Percentiles rank a stretch among this genome's conserved stretches.
Conservation (phyloP, 78 protist genomes). For the Emiliania huxleyi region DNA sequence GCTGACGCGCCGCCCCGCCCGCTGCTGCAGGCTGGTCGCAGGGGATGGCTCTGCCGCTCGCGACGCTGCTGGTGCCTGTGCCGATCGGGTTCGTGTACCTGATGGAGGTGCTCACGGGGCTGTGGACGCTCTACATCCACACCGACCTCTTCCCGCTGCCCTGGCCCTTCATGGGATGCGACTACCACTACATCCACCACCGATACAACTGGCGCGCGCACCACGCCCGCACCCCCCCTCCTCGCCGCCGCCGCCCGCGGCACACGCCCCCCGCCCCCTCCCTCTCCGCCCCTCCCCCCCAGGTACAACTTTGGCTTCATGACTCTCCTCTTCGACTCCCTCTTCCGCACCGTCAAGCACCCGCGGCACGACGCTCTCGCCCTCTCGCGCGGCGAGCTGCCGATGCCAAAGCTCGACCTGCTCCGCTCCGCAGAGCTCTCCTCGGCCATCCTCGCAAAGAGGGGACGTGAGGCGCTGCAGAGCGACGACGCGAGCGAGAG, state of each 20-base stretch:
- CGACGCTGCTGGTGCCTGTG: not conserved
- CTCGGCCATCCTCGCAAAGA: too few species aligned
- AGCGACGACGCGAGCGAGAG: too few species aligned
- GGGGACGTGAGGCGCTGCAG: too few species aligned
- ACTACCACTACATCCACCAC: conserved; percentile 24
- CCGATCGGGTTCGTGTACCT: not conserved
- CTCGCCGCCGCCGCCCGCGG: too few species aligned
- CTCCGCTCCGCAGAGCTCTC: not conserved
- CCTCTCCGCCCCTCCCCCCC: too few species aligned
- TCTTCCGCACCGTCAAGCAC: conserved; percentile 1
- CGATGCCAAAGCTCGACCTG: not conserved
- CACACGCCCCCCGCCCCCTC: too few species aligned
- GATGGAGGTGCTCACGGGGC: not conserved
- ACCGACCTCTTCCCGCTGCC: conserved; percentile 9
- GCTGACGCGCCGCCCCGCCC: too few species aligned
- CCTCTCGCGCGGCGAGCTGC: not conserved
- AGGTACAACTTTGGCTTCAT: conserved; percentile 12
- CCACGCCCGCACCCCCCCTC: too few species aligned
- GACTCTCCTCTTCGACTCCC: not conserved
- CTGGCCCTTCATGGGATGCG: conserved; percentile 18
- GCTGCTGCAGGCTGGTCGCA: conserved; percentile 27
- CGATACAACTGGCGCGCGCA: not conserved
- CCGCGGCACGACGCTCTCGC: not conserved
- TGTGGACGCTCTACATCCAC: conserved; percentile 24
- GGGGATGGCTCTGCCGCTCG: not conserved